Evolutionary conservation across 129 eudicot genomes (phyloP).

Genomic region (Lactuca sativa): DNA sequence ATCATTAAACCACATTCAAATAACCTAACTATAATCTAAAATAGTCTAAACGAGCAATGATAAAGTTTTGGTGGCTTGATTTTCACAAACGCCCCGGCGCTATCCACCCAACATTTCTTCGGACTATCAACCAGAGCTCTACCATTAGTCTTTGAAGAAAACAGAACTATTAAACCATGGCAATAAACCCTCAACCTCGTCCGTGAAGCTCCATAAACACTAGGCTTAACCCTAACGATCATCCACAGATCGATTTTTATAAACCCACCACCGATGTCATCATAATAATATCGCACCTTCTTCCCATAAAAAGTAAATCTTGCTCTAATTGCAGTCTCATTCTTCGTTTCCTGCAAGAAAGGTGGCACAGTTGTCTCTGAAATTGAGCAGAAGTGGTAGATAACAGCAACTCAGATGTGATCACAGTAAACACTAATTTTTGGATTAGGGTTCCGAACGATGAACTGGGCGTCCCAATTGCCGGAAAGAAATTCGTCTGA

Average conservation of each 20-base stretch:
- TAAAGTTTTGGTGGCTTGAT: too few relatives aligned
- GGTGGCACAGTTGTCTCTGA: conserved; percentile 42
- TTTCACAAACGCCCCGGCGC: too few relatives aligned
- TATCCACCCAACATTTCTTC: conserved; percentile 35
- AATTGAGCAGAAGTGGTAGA: conserved; percentile 16
- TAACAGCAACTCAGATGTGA: conserved; percentile 26
- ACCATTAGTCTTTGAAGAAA: conserved; percentile 18
- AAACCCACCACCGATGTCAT: conserved; percentile 32
- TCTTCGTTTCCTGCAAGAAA: conserved; percentile 48
- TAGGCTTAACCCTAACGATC: conserved; percentile 42
- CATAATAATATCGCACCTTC: conserved; percentile 17
- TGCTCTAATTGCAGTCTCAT: conserved; percentile 35
- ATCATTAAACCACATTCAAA: too few relatives aligned
- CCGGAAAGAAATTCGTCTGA: conserved; percentile 28
- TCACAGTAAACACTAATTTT: conserved; percentile 49
- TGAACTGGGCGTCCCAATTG: conserved; percentile 37
- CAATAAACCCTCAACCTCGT: conserved; percentile 48
- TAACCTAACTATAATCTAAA: too few relatives aligned
- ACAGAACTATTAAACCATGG: conserved; percentile 29
- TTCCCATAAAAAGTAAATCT: conserved; percentile 35
- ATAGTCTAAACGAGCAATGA: neutral
- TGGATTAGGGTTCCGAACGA: conserved; percentile 55
- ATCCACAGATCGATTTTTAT: conserved; percentile 40
- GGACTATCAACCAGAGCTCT: conserved; percentile 38
- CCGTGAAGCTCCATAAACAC: conserved; percentile 53